Evolutionary conservation across 805 yeast genomes (phyloP).

Genomic region (Saccharomycopsis capsularis): DNA sequence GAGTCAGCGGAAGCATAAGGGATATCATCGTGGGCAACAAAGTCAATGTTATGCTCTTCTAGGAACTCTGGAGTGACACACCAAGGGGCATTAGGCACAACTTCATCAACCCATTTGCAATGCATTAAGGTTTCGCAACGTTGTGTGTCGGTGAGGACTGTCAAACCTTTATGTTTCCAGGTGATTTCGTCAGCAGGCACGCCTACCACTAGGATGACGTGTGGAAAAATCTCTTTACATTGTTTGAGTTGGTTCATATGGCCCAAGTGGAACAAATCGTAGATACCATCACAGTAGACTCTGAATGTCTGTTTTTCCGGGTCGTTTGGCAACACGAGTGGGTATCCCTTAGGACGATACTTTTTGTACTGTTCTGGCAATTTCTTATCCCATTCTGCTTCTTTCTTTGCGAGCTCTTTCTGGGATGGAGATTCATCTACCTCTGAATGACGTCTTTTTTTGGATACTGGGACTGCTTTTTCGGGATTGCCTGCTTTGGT

Average conservation of each 20-base stretch:
- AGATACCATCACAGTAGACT: slow-evolving; percentile 97
- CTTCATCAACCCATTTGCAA: slow-evolving; percentile 98
- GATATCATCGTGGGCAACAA: slow-evolving; percentile 95
- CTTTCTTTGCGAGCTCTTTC: slow-evolving; percentile 27
- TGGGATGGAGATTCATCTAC: slow-evolving; percentile 1
- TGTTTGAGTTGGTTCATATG: slow-evolving; percentile 98
- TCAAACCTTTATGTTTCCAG: slow-evolving; percentile 86
- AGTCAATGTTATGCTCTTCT: slow-evolving; percentile 75
- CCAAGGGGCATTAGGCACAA: slow-evolving; percentile 94
- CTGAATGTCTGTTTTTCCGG: slow-evolving; percentile 82
- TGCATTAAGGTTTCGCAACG: slow-evolving; percentile 87
- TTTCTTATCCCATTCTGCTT: slow-evolving; percentile 52
- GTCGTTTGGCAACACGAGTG: slow-evolving; percentile 58
- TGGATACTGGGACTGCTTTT: not conserved
- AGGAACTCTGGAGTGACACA: slow-evolving; percentile 79
- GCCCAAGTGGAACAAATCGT: slow-evolving; percentile 92
- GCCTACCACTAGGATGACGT: slow-evolving; percentile 82
- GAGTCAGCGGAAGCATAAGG: slow-evolving; percentile 88
- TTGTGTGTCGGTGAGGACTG: slow-evolving; percentile 83
- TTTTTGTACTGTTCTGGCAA: slow-evolving; percentile 66
- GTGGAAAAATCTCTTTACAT: slow-evolving; percentile 85
- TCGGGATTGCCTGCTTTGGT: too few species aligned
- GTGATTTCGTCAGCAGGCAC: slow-evolving; percentile 87
- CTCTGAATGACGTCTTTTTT: slow-evolving; percentile 10
- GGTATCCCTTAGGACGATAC: slow-evolving; percentile 73